phyloP scores from a whole-genome alignment of 257 asterid genomes.

The Anisodus acutangulus region DNA sequence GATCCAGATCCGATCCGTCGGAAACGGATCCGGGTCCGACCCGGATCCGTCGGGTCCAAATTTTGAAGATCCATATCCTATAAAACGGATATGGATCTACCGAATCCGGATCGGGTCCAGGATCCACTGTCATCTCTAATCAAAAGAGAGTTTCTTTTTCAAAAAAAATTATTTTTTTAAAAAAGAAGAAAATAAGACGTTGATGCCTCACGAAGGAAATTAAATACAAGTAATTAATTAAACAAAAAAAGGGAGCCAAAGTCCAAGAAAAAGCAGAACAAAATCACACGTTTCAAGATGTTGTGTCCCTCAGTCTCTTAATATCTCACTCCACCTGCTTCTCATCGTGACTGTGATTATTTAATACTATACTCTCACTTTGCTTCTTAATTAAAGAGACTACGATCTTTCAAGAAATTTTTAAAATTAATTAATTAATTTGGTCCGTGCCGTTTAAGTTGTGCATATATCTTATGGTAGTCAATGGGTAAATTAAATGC shows the following conservation, averaged over 20 bases:
- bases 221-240: neutral
- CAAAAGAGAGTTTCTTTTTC: neutral
- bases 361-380: neutral
- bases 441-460: constrained; percentile 47
- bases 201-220: constrained; percentile 20
- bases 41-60: too few relatives aligned
- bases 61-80: too few relatives aligned
- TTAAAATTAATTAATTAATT: neutral
- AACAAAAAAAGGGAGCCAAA: constrained; percentile 24
- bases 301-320: neutral
- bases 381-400: neutral
- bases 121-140: too few relatives aligned
- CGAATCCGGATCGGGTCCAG: too few relatives aligned
- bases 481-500: constrained; percentile 21
- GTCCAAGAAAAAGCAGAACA: constrained; percentile 34
- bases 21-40: too few relatives aligned
- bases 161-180: neutral
- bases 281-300: constrained; percentile 39
- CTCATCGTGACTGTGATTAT: constrained; percentile 11
- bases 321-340: neutral
- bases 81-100: too few relatives aligned
- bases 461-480: constrained; percentile 21
- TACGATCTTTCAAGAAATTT: neutral
- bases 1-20: too few relatives aligned
- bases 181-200: neutral